phyloP scores from a whole-genome alignment of 805 yeast species.

The Yarrowia sp. region DNA sequence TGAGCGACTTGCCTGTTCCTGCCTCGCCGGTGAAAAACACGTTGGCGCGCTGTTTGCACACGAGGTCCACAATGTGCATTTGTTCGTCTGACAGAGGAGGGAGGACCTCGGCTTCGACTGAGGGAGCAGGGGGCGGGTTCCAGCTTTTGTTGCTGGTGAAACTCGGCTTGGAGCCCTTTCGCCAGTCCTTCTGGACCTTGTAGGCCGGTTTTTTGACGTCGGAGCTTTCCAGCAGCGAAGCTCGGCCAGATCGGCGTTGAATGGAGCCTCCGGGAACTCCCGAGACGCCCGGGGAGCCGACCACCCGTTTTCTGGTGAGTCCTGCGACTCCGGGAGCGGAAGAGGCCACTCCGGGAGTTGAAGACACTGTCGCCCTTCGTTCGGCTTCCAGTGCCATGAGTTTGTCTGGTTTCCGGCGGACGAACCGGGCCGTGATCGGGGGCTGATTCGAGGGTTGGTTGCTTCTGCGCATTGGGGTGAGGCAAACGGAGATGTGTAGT shows the following conservation, averaged over 20 bases:
- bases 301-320: conserved; percentile 12
- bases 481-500: no score
- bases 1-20: conserved; percentile 95
- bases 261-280: conserved; percentile 10
- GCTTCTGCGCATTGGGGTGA: background rate
- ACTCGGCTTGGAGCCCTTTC: background rate
- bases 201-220: conserved; percentile 7
- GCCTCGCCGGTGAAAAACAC: conserved; percentile 97
- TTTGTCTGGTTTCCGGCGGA: conserved; percentile 15
- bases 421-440: conserved; percentile 6
- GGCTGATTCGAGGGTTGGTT: conserved; percentile 2
- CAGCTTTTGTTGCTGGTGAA: background rate
- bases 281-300: conserved; percentile 5
- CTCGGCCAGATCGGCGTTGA: conserved; percentile 15
- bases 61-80: conserved; percentile 62
- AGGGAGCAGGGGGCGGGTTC: background rate
- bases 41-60: conserved; percentile 61
- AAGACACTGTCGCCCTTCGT: background rate
- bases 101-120: background rate
- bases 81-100: conserved; percentile 55
- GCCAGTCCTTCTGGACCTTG: conserved; percentile 23
- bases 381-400: conserved; percentile 4
- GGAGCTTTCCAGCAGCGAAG: conserved; percentile 3
- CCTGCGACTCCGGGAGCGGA: conserved; percentile 7
- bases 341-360: background rate